phyloP scores from a whole-genome alignment of 2,329 filamentous ascomycete genomes.

The Zasmidium citrigriseum region DNA sequence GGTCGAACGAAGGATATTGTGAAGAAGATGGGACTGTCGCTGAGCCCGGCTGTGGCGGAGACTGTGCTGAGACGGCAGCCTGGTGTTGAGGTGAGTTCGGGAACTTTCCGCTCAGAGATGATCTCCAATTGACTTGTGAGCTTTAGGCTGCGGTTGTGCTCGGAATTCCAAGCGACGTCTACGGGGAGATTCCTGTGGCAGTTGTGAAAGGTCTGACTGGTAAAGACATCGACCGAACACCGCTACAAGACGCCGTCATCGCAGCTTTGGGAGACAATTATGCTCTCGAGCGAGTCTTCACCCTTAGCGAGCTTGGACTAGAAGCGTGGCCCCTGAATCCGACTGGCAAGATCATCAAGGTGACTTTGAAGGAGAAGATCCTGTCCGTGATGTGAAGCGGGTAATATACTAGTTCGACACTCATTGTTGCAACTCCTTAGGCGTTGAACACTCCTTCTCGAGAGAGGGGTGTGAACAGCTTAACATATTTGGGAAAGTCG shows the following conservation, averaged over 20 bases:
- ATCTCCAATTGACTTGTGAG: background rate
- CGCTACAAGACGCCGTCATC: background rate
- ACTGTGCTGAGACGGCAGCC: constrained; percentile 5
- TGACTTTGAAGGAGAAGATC: background rate
- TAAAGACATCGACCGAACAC: background rate
- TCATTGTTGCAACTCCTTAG: too few species aligned
- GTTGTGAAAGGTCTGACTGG: background rate
- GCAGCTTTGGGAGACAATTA: background rate
- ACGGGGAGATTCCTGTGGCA: background rate
- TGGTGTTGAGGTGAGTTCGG: background rate
- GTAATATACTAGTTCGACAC: too few species aligned
- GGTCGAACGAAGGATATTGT: constrained; percentile 18
- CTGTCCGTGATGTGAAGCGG: too few species aligned
- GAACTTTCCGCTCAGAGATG: background rate
- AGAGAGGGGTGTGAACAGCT: too few species aligned
- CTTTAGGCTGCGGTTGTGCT: background rate
- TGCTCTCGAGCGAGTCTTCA: background rate
- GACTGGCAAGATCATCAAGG: background rate
- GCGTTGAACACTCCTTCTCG: too few species aligned
- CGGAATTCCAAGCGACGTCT: background rate
- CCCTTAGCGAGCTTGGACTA: background rate
- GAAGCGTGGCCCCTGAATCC: background rate
- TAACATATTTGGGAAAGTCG: too few species aligned
- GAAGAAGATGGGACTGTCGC: background rate
- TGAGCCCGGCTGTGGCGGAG: constrained; percentile 15